Evolutionary conservation across 257 asterid species (phyloP).

Genomic region (Nicotiana obtusifolia): DNA sequence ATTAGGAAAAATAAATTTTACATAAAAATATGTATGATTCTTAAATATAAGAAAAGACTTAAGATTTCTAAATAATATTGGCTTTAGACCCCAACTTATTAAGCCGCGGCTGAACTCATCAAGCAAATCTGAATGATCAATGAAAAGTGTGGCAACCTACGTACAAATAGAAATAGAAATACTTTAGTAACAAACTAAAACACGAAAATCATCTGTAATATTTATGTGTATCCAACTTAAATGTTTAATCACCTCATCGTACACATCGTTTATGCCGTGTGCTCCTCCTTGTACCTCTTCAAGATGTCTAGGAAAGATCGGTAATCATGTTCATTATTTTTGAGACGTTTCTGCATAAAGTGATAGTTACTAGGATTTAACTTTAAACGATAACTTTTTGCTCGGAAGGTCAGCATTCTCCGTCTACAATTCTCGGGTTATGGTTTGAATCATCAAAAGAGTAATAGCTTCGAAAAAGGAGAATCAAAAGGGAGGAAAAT

Average conservation of each 20-base stretch:
- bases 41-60: too few relatives aligned
- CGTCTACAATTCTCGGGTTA: too few relatives aligned
- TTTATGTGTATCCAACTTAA: neutral
- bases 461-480: too few relatives aligned
- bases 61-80: too few relatives aligned
- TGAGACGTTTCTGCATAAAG: conserved; percentile 71
- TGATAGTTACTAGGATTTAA: neutral
- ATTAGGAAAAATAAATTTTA: too few relatives aligned
- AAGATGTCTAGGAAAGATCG: conserved; percentile 89
- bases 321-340: conserved; percentile 78
- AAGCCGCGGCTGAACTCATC: conserved; percentile 47
- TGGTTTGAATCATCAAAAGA: too few relatives aligned
- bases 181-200: neutral
- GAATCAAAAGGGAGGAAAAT: too few relatives aligned
- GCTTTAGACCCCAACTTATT: too few relatives aligned
- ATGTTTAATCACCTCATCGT: conserved; percentile 61
- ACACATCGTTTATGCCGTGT: conserved; percentile 80
- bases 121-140: conserved; percentile 80
- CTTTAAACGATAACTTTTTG: too few relatives aligned
- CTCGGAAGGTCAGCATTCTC: too few relatives aligned
- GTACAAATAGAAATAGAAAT: neutral
- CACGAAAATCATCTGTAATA: neutral
- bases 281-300: conserved; percentile 92
- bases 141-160: conserved; percentile 81
- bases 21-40: too few relatives aligned